These are phyloP conservation scores for Lecanicillium sp. DNA, from an alignment of 2,329 filamentous ascomycete genomes.

Conservation along the genomic window DNA sequence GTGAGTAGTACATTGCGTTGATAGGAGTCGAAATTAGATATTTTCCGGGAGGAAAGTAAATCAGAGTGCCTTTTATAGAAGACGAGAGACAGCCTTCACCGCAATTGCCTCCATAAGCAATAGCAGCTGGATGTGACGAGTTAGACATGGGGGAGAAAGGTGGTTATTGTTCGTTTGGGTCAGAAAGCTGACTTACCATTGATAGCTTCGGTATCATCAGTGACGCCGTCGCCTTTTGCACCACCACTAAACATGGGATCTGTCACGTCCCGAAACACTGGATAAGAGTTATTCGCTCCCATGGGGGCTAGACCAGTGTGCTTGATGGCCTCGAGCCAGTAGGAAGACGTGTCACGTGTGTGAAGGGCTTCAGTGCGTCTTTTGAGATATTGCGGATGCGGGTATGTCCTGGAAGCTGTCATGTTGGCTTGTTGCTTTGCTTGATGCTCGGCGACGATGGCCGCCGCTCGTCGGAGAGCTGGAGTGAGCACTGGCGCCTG, in stretches of 20 bases:
- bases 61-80: constrained; percentile 3
- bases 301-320: constrained; percentile 4
- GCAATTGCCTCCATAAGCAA: constrained; percentile 4
- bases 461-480: neutral
- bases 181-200: too few species aligned
- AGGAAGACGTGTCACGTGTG: too few species aligned
- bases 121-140: constrained; percentile 2
- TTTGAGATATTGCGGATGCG: too few species aligned
- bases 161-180: too few species aligned
- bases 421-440: neutral
- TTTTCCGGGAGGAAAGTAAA: constrained; percentile 4
- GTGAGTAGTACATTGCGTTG: constrained; percentile 7
- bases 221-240: constrained; percentile 3
- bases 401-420: too few species aligned
- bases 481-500: neutral
- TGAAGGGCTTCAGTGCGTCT: too few species aligned
- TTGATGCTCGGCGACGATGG: neutral
- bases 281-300: constrained; percentile 4
- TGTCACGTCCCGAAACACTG: constrained; percentile 5
- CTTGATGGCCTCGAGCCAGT: constrained; percentile 5
- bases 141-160: neutral
- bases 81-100: constrained; percentile 3
- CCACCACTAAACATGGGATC: constrained; percentile 2
- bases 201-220: constrained; percentile 4
- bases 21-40: constrained; percentile 5